Evolutionary conservation across 148 eudicot genomes (phyloP), one percentile per base, ranked within the genome.

Genomic region (Heliamphora exappendiculata): DNA sequence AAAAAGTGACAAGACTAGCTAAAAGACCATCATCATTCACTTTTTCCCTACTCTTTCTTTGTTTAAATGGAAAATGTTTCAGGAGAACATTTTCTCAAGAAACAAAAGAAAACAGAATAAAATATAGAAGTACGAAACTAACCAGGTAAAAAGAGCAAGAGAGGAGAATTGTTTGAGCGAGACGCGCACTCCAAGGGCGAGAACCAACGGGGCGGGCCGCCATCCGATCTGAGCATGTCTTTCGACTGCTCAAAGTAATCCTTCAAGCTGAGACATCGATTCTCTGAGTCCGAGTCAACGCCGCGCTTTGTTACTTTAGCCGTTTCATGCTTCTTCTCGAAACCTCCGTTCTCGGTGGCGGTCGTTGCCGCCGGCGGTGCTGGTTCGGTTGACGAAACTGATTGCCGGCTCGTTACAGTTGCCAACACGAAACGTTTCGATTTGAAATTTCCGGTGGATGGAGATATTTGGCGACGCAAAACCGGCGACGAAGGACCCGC

Each of bases 111-210:
- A 16, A 28, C 19, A 0, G 16, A 62, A 2, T 2, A 17, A 7
- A 8, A 28, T 1, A 7, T 2, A 12, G 1, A 12, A 58, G 7
- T 2, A n/a, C 20, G 28, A 26, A 5, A 5, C 31, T 1, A 3
- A 88, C 91, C 89, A 16, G 91, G 91, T 75, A 88, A 75, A 77
- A 78, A 88, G 45, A 88, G 88, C 17, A 88, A 81, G 28, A 85
- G 80, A 50, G 91, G 91, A 57, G 85, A 75, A 26, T 80, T 78
- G 12, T 66, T 17, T 19, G 68, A 37, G 36, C 49, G 72, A 13
- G 55, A 58, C 0, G 67, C 74, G 60, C 86, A 70, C 33, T 86
- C 88, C 78, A 86, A 59, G 7, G 89, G 89, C 12, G 89, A 82
- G 74, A 85, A 88, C 91, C 91, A 88, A 19, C 86, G 81, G 1